Evolutionary conservation across 2,329 filamentous ascomycete genomes (phyloP), one percentile per base, ranked within the genome.

Genomic region (Escovopsis sp.): DNA sequence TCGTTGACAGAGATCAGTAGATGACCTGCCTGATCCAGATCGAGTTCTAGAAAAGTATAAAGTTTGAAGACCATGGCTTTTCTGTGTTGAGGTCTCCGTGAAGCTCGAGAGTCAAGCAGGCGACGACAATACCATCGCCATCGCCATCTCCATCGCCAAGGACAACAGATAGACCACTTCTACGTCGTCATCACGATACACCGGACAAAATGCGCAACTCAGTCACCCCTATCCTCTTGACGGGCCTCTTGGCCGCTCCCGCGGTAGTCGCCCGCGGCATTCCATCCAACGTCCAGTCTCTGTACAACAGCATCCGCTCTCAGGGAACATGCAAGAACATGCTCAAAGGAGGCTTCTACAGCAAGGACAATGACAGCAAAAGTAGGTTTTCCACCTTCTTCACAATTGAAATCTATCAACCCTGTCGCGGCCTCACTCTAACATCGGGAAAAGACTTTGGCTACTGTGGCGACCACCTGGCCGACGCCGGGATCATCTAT

Each of bases 381-480:
- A 47, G 54, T 56, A 45, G 23, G 23, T 23, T 23, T 23, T 23
- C 23, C 23, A 4, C 23, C 23, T 6, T 23, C 23, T 23, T 23
- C 23, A 23, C 6, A 23, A 26, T 47, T 36, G 8, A 15, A n/a
- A 12, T 18, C 18, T 12, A 35, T 35, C 3, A 6, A 10, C 33
- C 4, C n/a, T 36, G 7, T 4, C 34, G 19, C 34, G 6, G 23
- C 23, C 23, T 23, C 23, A 6, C 15, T 18, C 12, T 33, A 28
- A 40, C 19, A 32, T 38, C 5, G 6, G 7, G 9, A 39, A 12
- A 26, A 47, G 45, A 47, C 40, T 47, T 42, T 26, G 18, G 30
- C 28, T 69, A 69, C 53, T 69, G 67, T 44, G 64, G 60, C 26
- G 66, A 69, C 43, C 59, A 62, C 43, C 45, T 62, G 12, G 46